Evolutionary conservation across 2,329 filamentous ascomycete species (phyloP).

Genomic region (Penicillium sp.): DNA sequence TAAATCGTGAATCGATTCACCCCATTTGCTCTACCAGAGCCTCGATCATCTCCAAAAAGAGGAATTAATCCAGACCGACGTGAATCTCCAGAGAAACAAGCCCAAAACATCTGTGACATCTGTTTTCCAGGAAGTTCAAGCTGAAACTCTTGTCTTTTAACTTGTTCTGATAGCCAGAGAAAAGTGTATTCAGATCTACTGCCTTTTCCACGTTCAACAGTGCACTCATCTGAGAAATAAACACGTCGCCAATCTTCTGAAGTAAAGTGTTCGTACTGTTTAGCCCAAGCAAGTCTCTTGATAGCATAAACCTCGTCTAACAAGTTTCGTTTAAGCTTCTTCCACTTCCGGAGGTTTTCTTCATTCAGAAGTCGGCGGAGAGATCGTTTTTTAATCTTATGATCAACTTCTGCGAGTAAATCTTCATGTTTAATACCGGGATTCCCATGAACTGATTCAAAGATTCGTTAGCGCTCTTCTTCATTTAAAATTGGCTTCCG

Average conservation of each 20-base stretch:
- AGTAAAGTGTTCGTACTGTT: no score
- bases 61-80: conserved; percentile 9
- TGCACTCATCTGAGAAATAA: no score
- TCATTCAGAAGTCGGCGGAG: background rate
- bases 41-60: conserved; percentile 11
- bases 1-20: conserved; percentile 14
- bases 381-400: background rate
- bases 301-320: no score
- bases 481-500: background rate
- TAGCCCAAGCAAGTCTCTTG: no score
- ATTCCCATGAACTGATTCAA: background rate
- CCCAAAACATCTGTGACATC: conserved; percentile 26
- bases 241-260: no score
- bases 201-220: no score
- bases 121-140: no score
- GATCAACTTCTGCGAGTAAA: no score
- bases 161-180: no score
- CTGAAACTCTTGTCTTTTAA: no score
- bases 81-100: conserved; percentile 10
- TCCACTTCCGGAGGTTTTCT: background rate
- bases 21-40: conserved; percentile 1
- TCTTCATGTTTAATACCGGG: background rate
- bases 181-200: no score
- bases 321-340: background rate
- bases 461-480: background rate